A percentile compares a stretch with the other conserved stretches of the same genome.
These are phyloP conservation scores for Trichoderma asperellum DNA, from an alignment of 2,329 filamentous ascomycete species.

Conservation along the genomic window DNA sequence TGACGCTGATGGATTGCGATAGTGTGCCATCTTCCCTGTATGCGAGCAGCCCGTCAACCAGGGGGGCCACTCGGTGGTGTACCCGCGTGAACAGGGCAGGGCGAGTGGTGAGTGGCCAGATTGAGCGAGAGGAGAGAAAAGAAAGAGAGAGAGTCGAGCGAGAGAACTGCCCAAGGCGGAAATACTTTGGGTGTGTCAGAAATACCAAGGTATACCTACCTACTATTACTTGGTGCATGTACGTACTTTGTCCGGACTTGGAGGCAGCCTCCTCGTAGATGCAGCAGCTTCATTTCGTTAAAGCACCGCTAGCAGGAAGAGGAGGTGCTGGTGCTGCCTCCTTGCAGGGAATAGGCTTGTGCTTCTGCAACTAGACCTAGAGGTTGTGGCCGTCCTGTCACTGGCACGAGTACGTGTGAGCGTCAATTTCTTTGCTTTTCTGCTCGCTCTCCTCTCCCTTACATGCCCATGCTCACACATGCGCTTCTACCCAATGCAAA, in stretches of 20 bases:
- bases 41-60: slow-evolving; percentile 5
- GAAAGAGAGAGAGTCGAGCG: neutral
- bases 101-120: neutral
- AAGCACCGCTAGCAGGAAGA: neutral
- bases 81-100: slow-evolving; percentile 15
- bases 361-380: neutral
- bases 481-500: neutral
- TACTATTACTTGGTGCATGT: too few relatives aligned
- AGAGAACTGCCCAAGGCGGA: neutral
- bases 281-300: neutral
- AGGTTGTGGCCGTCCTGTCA: neutral
- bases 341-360: neutral
- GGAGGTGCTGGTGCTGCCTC: neutral
- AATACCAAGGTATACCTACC: neutral
- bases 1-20: slow-evolving; percentile 3
- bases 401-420: neutral
- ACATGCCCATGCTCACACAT: neutral
- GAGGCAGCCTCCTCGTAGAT: neutral
- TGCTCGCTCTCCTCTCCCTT: neutral
- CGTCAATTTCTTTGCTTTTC: neutral
- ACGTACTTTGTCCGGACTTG: too few relatives aligned
- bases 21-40: slow-evolving; percentile 13
- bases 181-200: neutral
- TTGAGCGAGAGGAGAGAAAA: neutral
- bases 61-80: slow-evolving; percentile 5